Evolutionary conservation across 345 rosid genomes (phyloP).

Genomic region (Crucihimalaya himalaica): DNA sequence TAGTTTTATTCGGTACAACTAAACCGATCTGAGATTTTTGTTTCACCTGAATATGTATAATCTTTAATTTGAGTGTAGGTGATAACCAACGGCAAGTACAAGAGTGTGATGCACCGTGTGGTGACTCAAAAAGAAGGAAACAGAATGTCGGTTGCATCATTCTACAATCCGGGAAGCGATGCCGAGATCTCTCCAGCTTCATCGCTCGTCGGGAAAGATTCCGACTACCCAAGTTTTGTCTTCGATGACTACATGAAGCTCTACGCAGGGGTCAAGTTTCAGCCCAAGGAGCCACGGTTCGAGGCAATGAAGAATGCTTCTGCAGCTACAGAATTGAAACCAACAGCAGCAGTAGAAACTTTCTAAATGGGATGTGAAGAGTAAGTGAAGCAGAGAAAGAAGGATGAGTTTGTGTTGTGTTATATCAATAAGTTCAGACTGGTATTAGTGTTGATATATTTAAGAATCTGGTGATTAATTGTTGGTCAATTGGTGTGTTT

Average conservation of each 20-base stretch:
- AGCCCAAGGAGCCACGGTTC: constrained; percentile 89
- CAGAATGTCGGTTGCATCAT: constrained; percentile 91
- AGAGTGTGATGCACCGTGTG: constrained; percentile 89
- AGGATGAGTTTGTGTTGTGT: constrained; percentile 27
- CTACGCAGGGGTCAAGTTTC: constrained; percentile 78
- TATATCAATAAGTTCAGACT: constrained; percentile 29
- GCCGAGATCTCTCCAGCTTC: constrained; percentile 82
- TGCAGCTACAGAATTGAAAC: constrained; percentile 37
- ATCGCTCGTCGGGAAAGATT: constrained; percentile 52
- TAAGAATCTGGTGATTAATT: constrained; percentile 20
- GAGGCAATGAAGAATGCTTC: constrained; percentile 72
- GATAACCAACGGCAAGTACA: constrained; percentile 88
- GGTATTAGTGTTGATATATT: constrained; percentile 25
- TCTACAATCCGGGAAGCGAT: constrained; percentile 89
- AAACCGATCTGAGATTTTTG: neutral
- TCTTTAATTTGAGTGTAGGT: constrained; percentile 50
- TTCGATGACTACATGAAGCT: constrained; percentile 96
- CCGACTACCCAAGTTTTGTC: constrained; percentile 79
- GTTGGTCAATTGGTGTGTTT: constrained; percentile 35
- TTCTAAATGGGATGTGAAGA: constrained; percentile 13
- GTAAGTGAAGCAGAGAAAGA: constrained; percentile 5
- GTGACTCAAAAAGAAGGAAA: constrained; percentile 70
- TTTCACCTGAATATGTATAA: constrained; percentile 7
- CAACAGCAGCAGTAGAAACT: constrained; percentile 52
- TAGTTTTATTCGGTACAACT: neutral